phyloP scores from a whole-genome alignment of 2,329 filamentous ascomycete genomes.

The Ramularia collo-cygni region DNA sequence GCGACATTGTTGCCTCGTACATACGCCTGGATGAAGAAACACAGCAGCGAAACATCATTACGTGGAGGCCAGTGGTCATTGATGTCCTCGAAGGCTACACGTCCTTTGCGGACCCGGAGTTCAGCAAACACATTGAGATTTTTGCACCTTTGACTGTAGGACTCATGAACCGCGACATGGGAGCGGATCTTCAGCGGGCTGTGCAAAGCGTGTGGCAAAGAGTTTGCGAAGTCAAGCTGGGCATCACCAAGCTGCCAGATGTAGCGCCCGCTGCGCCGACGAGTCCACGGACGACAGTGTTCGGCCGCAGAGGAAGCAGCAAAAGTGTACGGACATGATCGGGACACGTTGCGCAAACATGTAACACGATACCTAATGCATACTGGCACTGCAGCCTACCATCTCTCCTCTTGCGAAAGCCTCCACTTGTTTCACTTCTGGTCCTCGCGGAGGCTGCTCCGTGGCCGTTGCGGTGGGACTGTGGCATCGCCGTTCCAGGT shows the following conservation, averaged over 20 bases:
- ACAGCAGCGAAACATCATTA: conserved; percentile 92
- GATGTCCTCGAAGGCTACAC: conserved; percentile 92
- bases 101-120: conserved; percentile 72
- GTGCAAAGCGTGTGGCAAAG: conserved; percentile 71
- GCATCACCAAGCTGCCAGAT: conserved; percentile 32
- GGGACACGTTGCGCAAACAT: no score
- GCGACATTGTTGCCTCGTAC: conserved; percentile 85
- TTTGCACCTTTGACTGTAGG: conserved; percentile 87
- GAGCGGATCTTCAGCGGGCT: conserved; percentile 67
- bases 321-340: no score
- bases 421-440: no score
- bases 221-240: conserved; percentile 68
- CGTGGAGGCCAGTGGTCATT: conserved; percentile 94
- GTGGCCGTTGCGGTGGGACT: no score
- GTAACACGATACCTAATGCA: no score
- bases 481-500: no score
- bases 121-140: conserved; percentile 67
- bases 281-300: conserved; percentile 21
- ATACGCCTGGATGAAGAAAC: conserved; percentile 86
- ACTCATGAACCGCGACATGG: conserved; percentile 74
- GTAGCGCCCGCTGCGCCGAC: conserved; percentile 10
- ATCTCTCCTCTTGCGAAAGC: no score
- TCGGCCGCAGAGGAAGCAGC: conserved; percentile 18
- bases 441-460: no score
- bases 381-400: no score